Evolutionary conservation across 176 grass and related monocot species (phyloP), one percentile per base, ranked within the genome.

Genomic region (Hordeum marinum): DNA sequence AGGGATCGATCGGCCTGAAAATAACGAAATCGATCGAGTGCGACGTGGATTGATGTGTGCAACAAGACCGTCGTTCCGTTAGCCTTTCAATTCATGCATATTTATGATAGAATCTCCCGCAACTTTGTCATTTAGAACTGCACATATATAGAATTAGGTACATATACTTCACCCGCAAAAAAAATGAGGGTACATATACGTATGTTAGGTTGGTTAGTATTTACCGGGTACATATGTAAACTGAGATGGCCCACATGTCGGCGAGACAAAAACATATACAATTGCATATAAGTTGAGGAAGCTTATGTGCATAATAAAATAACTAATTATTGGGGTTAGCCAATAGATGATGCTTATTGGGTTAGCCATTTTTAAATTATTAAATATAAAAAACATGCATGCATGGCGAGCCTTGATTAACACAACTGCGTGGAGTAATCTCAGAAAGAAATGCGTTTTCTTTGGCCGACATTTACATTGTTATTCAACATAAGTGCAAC

Each of bases 11-110:
- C 13, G 23, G 48, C 48, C 48, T 52, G 48, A 52, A 86, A 63
- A 86, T 82, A 86, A 90, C 83, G 80, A 81, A 69, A 85, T 34
- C 81, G 39, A 57, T 57, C 31, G 84, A 90, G 42, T 58, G 63
- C 4, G 72, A 82, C 54, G 41, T 75, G 21, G 54, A 57, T 57
- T 57, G 54, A n/a, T 41, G 58, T 82, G 11, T 13, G 32, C 8
- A 29, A 59, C 6, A 72, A 42, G 24, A 62, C 42, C 54, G 20
- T 25, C 40, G 43, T 86, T 85, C 40, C 65, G 83, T 86, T 90
- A 86, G 78, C 34, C 71, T 86, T 42, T 82, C 88, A 35, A 78
- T 90, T 85, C 62, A 67, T 76, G 29, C 62, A 74, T 52, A 46
- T 48, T 15, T 48, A 55, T 27, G 67, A 13, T 13, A 45, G 60